A percentile compares a stretch with the other conserved stretches of the same genome.
Conservation (phyloP, 495 filamentous ascomycete species). For the Trichoderma parareesei region DNA sequence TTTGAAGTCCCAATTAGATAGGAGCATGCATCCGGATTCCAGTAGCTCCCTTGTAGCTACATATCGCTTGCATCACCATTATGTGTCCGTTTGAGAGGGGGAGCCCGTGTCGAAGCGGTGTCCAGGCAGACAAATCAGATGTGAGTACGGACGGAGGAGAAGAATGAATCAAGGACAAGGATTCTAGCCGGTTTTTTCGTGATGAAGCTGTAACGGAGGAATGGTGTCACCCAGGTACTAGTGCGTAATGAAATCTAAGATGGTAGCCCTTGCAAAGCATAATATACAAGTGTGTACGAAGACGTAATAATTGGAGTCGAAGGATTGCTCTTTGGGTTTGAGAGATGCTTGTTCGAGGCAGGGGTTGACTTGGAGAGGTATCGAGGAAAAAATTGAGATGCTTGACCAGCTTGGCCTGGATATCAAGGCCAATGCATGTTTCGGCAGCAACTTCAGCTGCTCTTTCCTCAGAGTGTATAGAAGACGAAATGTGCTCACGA, state of each 20-base stretch:
- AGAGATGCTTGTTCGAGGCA: no score
- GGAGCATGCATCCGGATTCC: not conserved
- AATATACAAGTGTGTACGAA: not conserved
- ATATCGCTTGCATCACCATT: conserved; percentile 3
- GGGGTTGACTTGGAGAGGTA: no score
- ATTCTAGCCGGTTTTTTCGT: no score
- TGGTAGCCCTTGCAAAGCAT: not conserved
- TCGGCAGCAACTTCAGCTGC: no score
- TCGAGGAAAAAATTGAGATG: no score
- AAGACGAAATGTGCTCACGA: no score
- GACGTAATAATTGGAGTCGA: no score
- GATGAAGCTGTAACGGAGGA: no score
- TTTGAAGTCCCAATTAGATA: not conserved
- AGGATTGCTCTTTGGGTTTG: no score
- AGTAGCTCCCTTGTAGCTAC: not conserved
- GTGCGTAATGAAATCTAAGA: not conserved
- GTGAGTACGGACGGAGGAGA: not conserved
- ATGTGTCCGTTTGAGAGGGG: not conserved
- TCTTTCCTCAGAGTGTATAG: no score
- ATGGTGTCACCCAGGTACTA: not conserved
- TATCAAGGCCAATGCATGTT: no score
- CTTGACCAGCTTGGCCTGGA: no score
- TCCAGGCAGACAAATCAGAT: not conserved
- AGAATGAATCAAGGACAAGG: not conserved
- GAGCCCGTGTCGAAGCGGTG: not conserved